These are phyloP conservation scores for Eragrostis tef DNA, from an alignment of 202 grass and related monocot species.

Conservation along the genomic window DNA sequence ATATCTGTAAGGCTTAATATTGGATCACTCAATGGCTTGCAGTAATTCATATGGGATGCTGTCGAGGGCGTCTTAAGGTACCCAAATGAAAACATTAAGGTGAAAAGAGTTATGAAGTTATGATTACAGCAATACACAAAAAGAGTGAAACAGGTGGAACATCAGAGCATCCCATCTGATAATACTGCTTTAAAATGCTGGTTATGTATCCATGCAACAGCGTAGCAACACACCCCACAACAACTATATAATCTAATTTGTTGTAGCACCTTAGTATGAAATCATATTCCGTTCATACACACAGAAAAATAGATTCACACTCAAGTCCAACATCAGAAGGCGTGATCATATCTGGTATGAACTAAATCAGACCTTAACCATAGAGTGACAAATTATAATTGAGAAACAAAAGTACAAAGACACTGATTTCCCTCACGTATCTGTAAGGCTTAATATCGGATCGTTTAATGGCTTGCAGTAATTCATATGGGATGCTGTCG, in stretches of 20 bases:
- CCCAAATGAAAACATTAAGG: neutral
- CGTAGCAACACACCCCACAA: neutral
- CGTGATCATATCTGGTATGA: conserved; percentile 65
- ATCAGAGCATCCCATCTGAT: neutral
- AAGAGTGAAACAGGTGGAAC: neutral
- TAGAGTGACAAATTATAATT: neutral
- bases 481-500: neutral
- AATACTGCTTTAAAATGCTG: neutral
- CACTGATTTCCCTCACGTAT: neutral
- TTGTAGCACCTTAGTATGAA: neutral
- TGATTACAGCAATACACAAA: neutral
- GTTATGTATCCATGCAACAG: neutral
- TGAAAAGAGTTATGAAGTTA: too few relatives aligned
- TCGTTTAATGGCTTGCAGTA: neutral
- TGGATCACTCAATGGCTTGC: neutral
- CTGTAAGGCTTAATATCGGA: neutral
- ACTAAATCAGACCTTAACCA: neutral
- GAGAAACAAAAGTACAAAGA: neutral
- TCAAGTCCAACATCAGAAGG: conserved; percentile 81
- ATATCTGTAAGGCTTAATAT: neutral
- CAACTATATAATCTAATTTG: conserved; percentile 1
- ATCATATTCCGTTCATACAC: neutral
- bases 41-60: neutral
- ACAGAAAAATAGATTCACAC: conserved; percentile 41
- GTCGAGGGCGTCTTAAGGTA: neutral